phyloP scores from a whole-genome alignment of 495 filamentous ascomycete species.

The Penicillium mononematosum region DNA sequence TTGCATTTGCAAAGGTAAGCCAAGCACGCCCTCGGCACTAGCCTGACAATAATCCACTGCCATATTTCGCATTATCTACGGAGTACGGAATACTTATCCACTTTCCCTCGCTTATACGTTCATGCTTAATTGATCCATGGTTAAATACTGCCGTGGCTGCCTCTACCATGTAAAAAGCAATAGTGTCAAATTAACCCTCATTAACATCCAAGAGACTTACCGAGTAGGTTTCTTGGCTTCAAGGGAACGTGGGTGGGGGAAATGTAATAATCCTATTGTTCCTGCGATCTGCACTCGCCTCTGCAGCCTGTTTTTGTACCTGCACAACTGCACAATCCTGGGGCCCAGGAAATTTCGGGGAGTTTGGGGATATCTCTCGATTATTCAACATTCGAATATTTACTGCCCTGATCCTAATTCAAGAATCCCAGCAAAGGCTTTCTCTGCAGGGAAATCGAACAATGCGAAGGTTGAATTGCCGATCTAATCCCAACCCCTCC shows the following conservation, averaged over 20 bases:
- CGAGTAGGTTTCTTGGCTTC: too few relatives aligned
- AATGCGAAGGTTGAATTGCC: neutral
- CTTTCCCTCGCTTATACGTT: neutral
- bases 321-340: neutral
- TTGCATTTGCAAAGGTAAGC: neutral
- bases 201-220: too few relatives aligned
- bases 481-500: neutral
- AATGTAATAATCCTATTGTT: neutral
- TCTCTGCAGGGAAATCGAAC: neutral
- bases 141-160: neutral
- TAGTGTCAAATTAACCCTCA: neutral
- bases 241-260: neutral
- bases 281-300: neutral
- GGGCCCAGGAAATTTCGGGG: neutral
- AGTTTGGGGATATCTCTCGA: neutral
- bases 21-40: neutral
- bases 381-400: neutral
- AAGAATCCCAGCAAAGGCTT: neutral
- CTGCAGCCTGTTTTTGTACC: neutral
- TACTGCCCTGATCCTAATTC: neutral
- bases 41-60: neutral
- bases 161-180: neutral
- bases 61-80: neutral
- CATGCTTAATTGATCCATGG: neutral
- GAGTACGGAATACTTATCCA: neutral